These are phyloP conservation scores for Melocanna baccifera DNA, from an alignment of 176 grass and related monocot genomes.

Conservation along the genomic window DNA sequence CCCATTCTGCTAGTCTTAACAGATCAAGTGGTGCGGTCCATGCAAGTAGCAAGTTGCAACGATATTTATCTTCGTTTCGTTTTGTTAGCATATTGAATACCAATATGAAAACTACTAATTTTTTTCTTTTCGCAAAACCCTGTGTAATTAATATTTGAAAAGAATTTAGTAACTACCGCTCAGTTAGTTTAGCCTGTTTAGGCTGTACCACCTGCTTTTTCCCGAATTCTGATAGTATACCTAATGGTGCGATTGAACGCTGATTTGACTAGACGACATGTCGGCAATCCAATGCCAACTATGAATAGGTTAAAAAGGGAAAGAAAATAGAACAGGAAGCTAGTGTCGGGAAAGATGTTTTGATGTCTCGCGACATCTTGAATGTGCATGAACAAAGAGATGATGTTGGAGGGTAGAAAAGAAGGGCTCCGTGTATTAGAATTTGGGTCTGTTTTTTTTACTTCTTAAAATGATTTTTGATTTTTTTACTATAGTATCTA, in stretches of 20 bases:
- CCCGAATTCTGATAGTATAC: neutral
- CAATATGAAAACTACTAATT: neutral
- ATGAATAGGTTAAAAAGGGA: neutral
- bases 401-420: neutral
- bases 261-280: slow-evolving; percentile 36
- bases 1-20: slow-evolving; percentile 5
- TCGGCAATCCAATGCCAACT: slow-evolving; percentile 36
- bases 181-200: neutral
- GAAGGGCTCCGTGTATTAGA: neutral
- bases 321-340: neutral
- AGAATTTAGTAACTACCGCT: neutral
- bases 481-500: no score
- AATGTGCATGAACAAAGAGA: slow-evolving; percentile 36
- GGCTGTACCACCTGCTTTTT: slow-evolving; percentile 9
- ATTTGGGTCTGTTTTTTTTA: no score
- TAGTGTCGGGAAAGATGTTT: slow-evolving; percentile 4
- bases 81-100: neutral
- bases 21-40: neutral
- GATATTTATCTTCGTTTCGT: neutral
- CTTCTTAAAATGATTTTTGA: no score
- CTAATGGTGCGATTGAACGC: neutral
- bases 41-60: slow-evolving; percentile 6
- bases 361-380: neutral
- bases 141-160: neutral
- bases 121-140: neutral